Evolutionary conservation across 192 early-diverging fungal species (phyloP), one percentile per base, ranked within the genome.

Genomic region (Coemansia sp.): DNA sequence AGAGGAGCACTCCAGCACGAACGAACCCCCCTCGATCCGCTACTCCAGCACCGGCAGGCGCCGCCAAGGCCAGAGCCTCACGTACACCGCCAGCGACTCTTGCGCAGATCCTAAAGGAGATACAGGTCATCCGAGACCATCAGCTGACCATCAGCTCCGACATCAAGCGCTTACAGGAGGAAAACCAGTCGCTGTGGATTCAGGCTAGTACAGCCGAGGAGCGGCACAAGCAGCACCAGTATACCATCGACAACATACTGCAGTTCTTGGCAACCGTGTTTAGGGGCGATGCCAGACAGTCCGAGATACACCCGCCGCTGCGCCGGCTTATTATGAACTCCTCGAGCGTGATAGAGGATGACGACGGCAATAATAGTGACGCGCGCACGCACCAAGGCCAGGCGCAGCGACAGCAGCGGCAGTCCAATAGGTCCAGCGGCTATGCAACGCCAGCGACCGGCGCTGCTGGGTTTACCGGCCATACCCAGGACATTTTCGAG

Each of bases 181-280:
- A 98, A 62, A 94, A 96, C 77, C 90, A 92, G 74, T 79, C 88
- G 46, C 74, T 99, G 24, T 99, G 97, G 97, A 87, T 87, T 56
- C 94, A 98, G 66, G 89, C 91, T 0, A 68, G 89, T 1, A 70
- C 82, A 0, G 83, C 93, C 14, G 86, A 93, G 29, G 91, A 94
- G 46, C 86, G 90, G 20, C 90, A 96, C 76, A 89, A 89, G 41
- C 80, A 89, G 38, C 96, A 98, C 70, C 95, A 98, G 75, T 89
- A 89, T 11, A 94, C 90, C 0, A 97, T 98, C 42, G 92, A 97
- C 80, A 97, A 96, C 71, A 97, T 98, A 58, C 62, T 98, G 61
- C 79, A 89, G 15, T 98, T 98, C 75, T 73, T 98, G 69, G 94
- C 95, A 1, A 88, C 92, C 0, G 88, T 98, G 36, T 96, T 94